phyloP scores from a whole-genome alignment of 257 asterid species.

The Ocimum tenuiflorum region DNA sequence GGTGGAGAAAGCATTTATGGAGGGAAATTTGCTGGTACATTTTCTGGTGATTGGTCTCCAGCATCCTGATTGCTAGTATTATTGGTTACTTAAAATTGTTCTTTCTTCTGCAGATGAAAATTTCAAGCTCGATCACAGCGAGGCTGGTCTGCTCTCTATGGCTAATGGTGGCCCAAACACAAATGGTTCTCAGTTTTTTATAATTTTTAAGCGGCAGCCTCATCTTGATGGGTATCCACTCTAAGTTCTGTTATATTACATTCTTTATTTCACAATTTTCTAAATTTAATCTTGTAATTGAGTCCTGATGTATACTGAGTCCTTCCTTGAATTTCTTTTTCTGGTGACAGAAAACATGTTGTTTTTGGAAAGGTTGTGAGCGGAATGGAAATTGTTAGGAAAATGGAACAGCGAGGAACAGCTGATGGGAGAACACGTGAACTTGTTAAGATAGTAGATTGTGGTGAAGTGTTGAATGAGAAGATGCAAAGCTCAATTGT shows the following conservation, averaged over 20 bases:
- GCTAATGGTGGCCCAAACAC: conserved; percentile 94
- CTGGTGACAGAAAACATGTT: conserved; percentile 81
- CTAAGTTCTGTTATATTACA: conserved; percentile 6
- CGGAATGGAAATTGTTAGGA: conserved; percentile 77
- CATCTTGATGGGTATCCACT: conserved; percentile 91
- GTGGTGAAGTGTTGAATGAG: conserved; percentile 55
- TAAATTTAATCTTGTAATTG: conserved; percentile 8
- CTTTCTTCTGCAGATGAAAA: conserved; percentile 66
- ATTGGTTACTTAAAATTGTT: not conserved
- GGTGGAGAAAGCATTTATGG: conserved; percentile 99
- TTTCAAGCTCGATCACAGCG: conserved; percentile 67
- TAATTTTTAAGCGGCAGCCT: conserved; percentile 72
- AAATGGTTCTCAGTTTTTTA: conserved; percentile 96
- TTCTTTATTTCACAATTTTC: not conserved
- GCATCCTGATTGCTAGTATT: conserved; percentile 9
- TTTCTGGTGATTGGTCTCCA: conserved; percentile 8
- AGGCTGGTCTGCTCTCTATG: conserved; percentile 89
- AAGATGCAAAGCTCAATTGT: conserved; percentile 27
- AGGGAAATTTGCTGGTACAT: conserved; percentile 84
- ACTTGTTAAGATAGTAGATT: conserved; percentile 64
- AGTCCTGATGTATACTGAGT: not conserved
- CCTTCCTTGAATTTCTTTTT: not conserved
- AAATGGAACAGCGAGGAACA: conserved; percentile 75
- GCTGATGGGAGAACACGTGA: conserved; percentile 58
- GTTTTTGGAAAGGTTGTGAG: conserved; percentile 91